Conservation (phyloP, 2,329 filamentous ascomycete genomes). For the Botrytis medusae region DNA sequence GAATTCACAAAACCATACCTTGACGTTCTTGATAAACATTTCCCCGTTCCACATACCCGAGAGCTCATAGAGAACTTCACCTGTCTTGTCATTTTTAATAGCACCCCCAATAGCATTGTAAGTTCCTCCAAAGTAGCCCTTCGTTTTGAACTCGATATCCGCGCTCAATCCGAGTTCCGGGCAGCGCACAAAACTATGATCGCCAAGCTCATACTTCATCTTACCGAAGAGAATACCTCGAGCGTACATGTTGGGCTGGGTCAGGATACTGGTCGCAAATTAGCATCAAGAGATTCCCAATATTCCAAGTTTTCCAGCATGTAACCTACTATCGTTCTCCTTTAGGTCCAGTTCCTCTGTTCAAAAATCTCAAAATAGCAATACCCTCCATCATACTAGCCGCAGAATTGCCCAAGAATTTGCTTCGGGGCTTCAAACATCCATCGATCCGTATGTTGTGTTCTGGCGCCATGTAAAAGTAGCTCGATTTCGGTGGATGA, state of each 20-base stretch:
- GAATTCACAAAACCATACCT: constrained; percentile 51
- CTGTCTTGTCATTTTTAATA: constrained; percentile 85
- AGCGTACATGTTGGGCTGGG: constrained; percentile 99
- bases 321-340: constrained; percentile 70
- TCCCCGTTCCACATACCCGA: constrained; percentile 92
- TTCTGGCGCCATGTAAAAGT: constrained; percentile 96
- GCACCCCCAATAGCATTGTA: constrained; percentile 94
- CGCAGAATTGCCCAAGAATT: constrained; percentile 94
- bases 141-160: constrained; percentile 97
- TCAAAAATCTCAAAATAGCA: constrained; percentile 79
- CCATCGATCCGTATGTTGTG: constrained; percentile 95
- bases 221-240: constrained; percentile 95
- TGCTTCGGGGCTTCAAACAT: constrained; percentile 90
- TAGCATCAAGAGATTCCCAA: background rate
- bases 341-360: constrained; percentile 65
- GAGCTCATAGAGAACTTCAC: constrained; percentile 85
- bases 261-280: constrained; percentile 59
- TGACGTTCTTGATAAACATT: constrained; percentile 85
- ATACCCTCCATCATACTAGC: constrained; percentile 98
- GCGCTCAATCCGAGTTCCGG: constrained; percentile 83
- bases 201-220: constrained; percentile 98
- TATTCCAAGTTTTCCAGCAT: too few relatives aligned
- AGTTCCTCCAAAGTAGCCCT: constrained; percentile 93
- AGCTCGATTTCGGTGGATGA: constrained; percentile 96
- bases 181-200: constrained; percentile 90